Conservation (phyloP, 2,329 filamentous ascomycete genomes). For the Xylaria sp. region DNA sequence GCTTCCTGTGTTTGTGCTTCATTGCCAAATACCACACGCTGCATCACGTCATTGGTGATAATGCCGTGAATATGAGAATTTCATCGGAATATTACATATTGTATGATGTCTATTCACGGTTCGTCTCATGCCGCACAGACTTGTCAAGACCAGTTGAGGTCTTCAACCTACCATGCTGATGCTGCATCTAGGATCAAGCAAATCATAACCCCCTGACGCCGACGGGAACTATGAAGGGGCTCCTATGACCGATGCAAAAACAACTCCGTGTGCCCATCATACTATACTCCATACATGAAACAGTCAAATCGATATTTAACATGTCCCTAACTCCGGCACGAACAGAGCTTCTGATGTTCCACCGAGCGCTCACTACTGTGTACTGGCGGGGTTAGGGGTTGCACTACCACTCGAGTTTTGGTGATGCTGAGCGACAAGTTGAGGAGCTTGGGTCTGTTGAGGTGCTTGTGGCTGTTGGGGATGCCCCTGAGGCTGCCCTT, state of each 20-base stretch:
- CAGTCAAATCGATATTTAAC: neutral
- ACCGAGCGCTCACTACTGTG: constrained; percentile 20
- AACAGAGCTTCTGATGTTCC: neutral
- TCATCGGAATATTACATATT: constrained; percentile 1
- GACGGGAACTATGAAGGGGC: constrained; percentile 2
- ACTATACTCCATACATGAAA: constrained; percentile 4
- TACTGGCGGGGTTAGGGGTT: constrained; percentile 26
- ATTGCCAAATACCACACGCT: neutral
- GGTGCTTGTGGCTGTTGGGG: constrained; percentile 21
- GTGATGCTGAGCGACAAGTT: constrained; percentile 31
- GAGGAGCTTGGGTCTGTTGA: constrained; percentile 21
- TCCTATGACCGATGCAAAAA: constrained; percentile 1
- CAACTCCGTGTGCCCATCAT: constrained; percentile 5
- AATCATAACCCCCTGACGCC: neutral
- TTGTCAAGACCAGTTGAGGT: neutral
- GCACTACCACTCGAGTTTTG: constrained; percentile 30
- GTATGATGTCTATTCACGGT: constrained; percentile 10
- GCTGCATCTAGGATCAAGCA: constrained; percentile 6
- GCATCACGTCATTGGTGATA: neutral
- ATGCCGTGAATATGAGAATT: neutral
- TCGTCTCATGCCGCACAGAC: constrained; percentile 9
- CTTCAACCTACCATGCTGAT: neutral
- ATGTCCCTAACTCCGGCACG: neutral
- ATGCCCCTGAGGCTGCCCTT: constrained; percentile 19
- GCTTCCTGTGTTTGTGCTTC: neutral